Percentiles rank a stretch among this genome's conserved stretches.
Evolutionary conservation across 495 filamentous ascomycete genomes (phyloP).

Genomic region (Hyaloscypha hepaticicola): DNA sequence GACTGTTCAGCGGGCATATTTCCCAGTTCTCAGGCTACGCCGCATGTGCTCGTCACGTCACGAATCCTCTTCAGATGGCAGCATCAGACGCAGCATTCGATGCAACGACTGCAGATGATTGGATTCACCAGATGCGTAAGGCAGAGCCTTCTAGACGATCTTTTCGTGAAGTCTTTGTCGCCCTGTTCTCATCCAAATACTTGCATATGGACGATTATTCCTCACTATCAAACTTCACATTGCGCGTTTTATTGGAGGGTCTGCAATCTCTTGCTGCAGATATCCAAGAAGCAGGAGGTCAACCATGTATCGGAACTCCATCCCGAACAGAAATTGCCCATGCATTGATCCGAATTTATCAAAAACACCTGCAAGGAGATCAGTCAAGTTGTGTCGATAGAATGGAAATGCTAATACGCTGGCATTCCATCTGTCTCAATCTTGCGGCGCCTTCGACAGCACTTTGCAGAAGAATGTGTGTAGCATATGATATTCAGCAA

Average conservation of each 20-base stretch:
- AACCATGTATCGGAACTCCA: constrained; percentile 39
- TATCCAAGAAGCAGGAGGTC: constrained; percentile 37
- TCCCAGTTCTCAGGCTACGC: constrained; percentile 47
- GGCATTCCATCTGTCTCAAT: constrained; percentile 48
- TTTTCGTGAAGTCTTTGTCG: constrained; percentile 42
- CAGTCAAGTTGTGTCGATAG: constrained; percentile 39
- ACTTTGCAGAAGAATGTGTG: constrained; percentile 43
- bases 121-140: constrained; percentile 41
- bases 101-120: constrained; percentile 43
- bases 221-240: constrained; percentile 42
- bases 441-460: constrained; percentile 43
- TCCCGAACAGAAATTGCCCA: constrained; percentile 38
- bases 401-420: constrained; percentile 44
- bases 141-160: constrained; percentile 36
- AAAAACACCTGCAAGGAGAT: constrained; percentile 43
- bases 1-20: constrained; percentile 45
- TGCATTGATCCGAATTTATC: constrained; percentile 42
- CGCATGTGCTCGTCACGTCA: constrained; percentile 42
- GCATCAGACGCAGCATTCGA: constrained; percentile 44
- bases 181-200: constrained; percentile 38
- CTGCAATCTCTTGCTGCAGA: constrained; percentile 47
- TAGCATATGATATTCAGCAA: constrained; percentile 40
- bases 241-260: constrained; percentile 45
- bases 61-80: constrained; percentile 42
- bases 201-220: not conserved